These are phyloP conservation scores for Haberlea rhodopensis DNA, from an alignment of 257 asterid species.

Conservation along the genomic window DNA sequence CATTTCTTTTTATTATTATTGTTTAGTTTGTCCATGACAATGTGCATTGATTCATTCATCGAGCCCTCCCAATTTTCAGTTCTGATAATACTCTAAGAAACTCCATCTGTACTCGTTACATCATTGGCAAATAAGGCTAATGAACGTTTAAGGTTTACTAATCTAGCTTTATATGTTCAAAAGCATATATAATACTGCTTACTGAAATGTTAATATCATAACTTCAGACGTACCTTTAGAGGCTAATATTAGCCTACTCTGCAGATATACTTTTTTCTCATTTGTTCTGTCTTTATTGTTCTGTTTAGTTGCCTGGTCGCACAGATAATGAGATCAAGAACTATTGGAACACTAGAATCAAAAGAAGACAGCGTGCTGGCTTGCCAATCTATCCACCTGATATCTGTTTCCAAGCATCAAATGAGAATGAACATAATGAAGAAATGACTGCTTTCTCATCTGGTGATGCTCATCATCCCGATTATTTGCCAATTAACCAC, in stretches of 20 bases:
- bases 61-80: not conserved
- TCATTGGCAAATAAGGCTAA: not conserved
- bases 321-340: slow-evolving; percentile 92
- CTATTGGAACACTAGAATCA: slow-evolving; percentile 85
- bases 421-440: slow-evolving; percentile 46
- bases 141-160: too few relatives aligned
- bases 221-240: not conserved
- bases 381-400: slow-evolving; percentile 72
- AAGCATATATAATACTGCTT: too few relatives aligned
- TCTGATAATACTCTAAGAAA: not conserved
- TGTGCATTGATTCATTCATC: not conserved
- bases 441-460: slow-evolving; percentile 38
- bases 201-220: not conserved
- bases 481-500: slow-evolving; percentile 36
- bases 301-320: slow-evolving; percentile 80
- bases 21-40: not conserved
- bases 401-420: slow-evolving; percentile 41
- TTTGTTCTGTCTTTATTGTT: slow-evolving; percentile 14
- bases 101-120: not conserved
- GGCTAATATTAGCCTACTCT: not conserved
- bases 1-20: too few relatives aligned
- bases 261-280: slow-evolving; percentile 19
- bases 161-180: not conserved
- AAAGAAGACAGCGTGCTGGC: slow-evolving; percentile 78
- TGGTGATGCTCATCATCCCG: slow-evolving; percentile 44